A percentile compares a stretch with the other conserved stretches of the same genome.
These are phyloP conservation scores for Acrasis kona DNA, from an alignment of 78 protist genomes.

Conservation along the genomic window DNA sequence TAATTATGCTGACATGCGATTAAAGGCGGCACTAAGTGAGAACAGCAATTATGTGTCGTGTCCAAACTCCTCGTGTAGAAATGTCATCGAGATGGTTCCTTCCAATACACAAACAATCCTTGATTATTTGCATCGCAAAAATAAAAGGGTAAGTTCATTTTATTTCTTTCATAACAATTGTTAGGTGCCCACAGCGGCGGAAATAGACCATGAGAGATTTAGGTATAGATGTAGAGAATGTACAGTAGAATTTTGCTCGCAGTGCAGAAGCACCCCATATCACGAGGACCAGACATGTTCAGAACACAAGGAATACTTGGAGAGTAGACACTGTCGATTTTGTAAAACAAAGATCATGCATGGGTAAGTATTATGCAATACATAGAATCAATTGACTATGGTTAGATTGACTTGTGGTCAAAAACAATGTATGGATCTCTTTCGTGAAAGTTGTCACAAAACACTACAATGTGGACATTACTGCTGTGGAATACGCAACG, in stretches of 20 bases:
- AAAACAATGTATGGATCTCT: not conserved
- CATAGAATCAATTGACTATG: not conserved
- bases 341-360: not conserved
- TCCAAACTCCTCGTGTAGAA: too few relatives aligned
- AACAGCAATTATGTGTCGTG: too few relatives aligned
- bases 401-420: not conserved
- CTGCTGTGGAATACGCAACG: constrained; percentile 48
- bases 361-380: not conserved
- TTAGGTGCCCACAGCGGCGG: too few relatives aligned
- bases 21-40: too few relatives aligned
- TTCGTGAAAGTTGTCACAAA: constrained; percentile 1
- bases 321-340: not conserved
- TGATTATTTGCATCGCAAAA: too few relatives aligned
- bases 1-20: too few relatives aligned
- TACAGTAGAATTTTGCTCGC: not conserved
- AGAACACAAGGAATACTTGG: not conserved
- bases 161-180: too few relatives aligned
- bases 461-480: constrained; percentile 47
- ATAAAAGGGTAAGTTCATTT: too few relatives aligned
- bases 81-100: too few relatives aligned
- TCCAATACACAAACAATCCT: too few relatives aligned
- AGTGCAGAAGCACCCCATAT: not conserved
- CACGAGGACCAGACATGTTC: constrained; percentile 4
- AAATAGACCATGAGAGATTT: not conserved
- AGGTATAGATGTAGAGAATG: constrained; percentile 4